phyloP scores from a whole-genome alignment of 1,284 basidiomycete genomes.

The Trichosporon ovoides region DNA sequence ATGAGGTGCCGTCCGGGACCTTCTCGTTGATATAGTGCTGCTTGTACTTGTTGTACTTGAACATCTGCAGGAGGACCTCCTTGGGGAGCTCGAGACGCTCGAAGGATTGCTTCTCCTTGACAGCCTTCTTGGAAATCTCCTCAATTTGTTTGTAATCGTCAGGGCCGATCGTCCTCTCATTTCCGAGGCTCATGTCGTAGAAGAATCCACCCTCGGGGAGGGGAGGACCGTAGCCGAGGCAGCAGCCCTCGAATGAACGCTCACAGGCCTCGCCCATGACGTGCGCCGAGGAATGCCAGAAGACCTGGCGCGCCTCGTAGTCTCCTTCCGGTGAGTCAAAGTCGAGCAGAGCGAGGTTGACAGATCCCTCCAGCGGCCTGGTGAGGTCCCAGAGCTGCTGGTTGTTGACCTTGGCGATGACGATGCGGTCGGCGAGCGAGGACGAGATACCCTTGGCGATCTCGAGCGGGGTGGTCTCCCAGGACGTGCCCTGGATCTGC shows the following conservation, averaged over 20 bases:
- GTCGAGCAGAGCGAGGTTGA: slow-evolving; percentile 79
- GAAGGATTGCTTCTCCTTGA: slow-evolving; percentile 97
- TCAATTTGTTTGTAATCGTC: slow-evolving; percentile 86
- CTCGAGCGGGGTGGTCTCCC: slow-evolving; percentile 95
- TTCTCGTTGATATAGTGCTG: slow-evolving; percentile 91
- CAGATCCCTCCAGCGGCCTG: slow-evolving; percentile 78
- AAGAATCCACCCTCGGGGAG: slow-evolving; percentile 95
- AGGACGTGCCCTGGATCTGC: slow-evolving; percentile 73
- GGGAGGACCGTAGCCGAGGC: slow-evolving; percentile 94
- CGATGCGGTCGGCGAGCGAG: slow-evolving; percentile 78
- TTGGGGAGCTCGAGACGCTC: slow-evolving; percentile 91
- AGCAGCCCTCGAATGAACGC: slow-evolving; percentile 86
- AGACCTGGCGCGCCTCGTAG: slow-evolving; percentile 84
- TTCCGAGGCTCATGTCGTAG: slow-evolving; percentile 78
- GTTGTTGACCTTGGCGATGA: slow-evolving; percentile 85
- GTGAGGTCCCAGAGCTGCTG: slow-evolving; percentile 91
- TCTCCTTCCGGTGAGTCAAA: slow-evolving; percentile 81
- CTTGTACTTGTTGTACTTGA: slow-evolving; percentile 99
- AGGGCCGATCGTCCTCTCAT: slow-evolving; percentile 62
- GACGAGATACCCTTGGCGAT: slow-evolving; percentile 83
- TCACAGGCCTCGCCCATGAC: slow-evolving; percentile 98
- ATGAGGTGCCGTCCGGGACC: slow-evolving; percentile 92
- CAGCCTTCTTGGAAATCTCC: slow-evolving; percentile 75
- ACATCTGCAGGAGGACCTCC: slow-evolving; percentile 94
- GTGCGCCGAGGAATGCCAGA: slow-evolving; percentile 99